Evolutionary conservation across 305 asterid genomes (phyloP).

Genomic region (Ajuga reptans): DNA sequence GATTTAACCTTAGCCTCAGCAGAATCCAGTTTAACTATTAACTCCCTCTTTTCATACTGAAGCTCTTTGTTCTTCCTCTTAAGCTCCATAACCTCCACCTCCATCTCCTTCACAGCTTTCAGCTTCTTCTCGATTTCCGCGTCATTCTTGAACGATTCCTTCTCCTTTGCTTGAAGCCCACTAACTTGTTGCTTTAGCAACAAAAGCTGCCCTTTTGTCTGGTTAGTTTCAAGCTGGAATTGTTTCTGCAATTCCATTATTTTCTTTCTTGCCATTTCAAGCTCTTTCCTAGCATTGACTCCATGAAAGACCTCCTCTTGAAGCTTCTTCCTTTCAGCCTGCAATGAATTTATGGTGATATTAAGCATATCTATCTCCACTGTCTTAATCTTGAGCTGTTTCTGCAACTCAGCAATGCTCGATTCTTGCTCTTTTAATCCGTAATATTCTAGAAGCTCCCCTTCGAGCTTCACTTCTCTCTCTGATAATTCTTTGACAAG

Average conservation of each 20-base stretch:
- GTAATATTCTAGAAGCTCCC: slow-evolving; percentile 79
- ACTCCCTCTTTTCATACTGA: slow-evolving; percentile 83
- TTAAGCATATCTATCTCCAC: slow-evolving; percentile 87
- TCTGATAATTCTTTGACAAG: slow-evolving; percentile 78
- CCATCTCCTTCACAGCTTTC: slow-evolving; percentile 64
- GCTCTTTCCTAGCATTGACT: slow-evolving; percentile 51
- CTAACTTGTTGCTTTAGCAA: slow-evolving; percentile 81
- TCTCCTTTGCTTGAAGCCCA: slow-evolving; percentile 80
- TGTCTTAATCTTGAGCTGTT: slow-evolving; percentile 75
- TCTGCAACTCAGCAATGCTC: slow-evolving; percentile 60
- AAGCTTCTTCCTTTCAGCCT: slow-evolving; percentile 84
- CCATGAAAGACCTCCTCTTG: slow-evolving; percentile 74
- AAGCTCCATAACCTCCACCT: slow-evolving; percentile 82
- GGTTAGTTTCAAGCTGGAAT: slow-evolving; percentile 86
- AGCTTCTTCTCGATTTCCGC: slow-evolving; percentile 71
- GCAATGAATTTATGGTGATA: slow-evolving; percentile 66
- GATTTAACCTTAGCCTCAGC: slow-evolving; percentile 60
- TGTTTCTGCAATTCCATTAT: slow-evolving; percentile 77
- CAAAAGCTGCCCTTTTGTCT: slow-evolving; percentile 79
- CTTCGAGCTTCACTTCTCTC: slow-evolving; percentile 89
- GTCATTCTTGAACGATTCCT: slow-evolving; percentile 52
- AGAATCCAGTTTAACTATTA: slow-evolving; percentile 61
- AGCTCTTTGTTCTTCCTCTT: slow-evolving; percentile 89
- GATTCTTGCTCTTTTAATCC: slow-evolving; percentile 92
- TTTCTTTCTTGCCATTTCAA: slow-evolving; percentile 64